Evolutionary conservation across 208 protist species (phyloP), one percentile per base, ranked within the genome.

Genomic region (Trypanosomatidae sp.): DNA sequence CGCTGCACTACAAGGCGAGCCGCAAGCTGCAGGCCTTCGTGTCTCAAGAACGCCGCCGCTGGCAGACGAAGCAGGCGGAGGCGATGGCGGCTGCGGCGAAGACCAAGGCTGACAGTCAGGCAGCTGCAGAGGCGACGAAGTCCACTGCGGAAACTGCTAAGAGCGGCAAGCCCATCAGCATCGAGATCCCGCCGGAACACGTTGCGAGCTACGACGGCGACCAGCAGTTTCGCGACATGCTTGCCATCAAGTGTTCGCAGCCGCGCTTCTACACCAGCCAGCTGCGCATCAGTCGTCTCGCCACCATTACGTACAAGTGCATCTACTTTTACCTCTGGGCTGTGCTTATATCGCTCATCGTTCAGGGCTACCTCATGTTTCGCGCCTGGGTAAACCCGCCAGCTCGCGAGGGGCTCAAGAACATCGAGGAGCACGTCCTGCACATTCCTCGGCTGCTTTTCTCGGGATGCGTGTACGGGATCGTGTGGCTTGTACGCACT

Each of bases 311-410:
- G 22, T 96, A 96, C 86, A 94, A 94, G 77, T 72, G 71, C 44
- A 68, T 93, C 30, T 96, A 96, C 73, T 95, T 92, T 67, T 96
- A 94, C 73, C 77, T 95, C 28, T 96, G 92, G 88, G 88, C 81
- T 1, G 81, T 96, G 55, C 66, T 88, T 25, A 73, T 96, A 25
- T 93, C 88, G 22, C 66, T 95, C 36, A 81, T 95, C 41, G 76
- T 90, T 41, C 90, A 94, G 74, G 90, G 90, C 52, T 96, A 96
- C 72, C 65, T 94, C 28, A 69, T 90, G 69, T 96, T 96, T 83
- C 90, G 90, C 52, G 74, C 69, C 25, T 96, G 92, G 92, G 76
- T 96, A 65, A 94, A 96, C 83, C 88, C 87, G 19, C 90, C 92
- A 3, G 90, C 92, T 25, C 88, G 92, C 1, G 80, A 85, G n/a